Conservation (phyloP, 2,329 filamentous ascomycete genomes). For the Endothia cerciana region DNA sequence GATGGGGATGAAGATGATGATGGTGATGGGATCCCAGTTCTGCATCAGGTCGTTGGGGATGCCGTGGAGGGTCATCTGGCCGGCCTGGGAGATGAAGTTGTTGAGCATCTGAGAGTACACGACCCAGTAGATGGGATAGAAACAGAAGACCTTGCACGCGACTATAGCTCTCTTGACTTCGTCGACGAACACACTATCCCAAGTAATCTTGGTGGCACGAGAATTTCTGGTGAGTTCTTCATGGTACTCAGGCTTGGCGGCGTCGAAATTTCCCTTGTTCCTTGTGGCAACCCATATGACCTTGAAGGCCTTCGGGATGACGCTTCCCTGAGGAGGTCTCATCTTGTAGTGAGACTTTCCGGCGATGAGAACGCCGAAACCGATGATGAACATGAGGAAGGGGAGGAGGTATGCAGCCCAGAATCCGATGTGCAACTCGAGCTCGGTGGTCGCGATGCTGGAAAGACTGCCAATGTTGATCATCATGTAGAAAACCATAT, state of each 20-base stretch:
- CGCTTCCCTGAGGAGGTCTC: conserved; percentile 61
- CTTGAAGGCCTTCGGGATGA: conserved; percentile 68
- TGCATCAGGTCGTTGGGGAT: conserved; percentile 73
- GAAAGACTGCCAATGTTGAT: conserved; percentile 76
- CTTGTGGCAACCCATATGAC: conserved; percentile 74
- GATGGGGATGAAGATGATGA: conserved; percentile 69
- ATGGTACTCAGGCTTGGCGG: conserved; percentile 69
- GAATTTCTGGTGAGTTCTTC: conserved; percentile 71
- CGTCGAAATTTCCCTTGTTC: conserved; percentile 67
- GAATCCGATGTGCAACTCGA: conserved; percentile 71
- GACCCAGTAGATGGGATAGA: conserved; percentile 68
- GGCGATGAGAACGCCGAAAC: conserved; percentile 55
- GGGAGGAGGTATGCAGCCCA: conserved; percentile 64
- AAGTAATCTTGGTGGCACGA: conserved; percentile 55
- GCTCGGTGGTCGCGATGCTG: conserved; percentile 66
- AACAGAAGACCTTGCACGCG: conserved; percentile 73
- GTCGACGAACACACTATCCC: conserved; percentile 73
- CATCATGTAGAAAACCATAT: conserved; percentile 67
- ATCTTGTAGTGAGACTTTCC: conserved; percentile 54
- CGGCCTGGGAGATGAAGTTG: conserved; percentile 68
- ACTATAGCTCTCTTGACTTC: conserved; percentile 68
- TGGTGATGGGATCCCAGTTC: conserved; percentile 69
- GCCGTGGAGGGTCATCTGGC: conserved; percentile 61
- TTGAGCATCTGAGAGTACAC: conserved; percentile 62
- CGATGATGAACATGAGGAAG: conserved; percentile 66